phyloP scores from a whole-genome alignment of 257 asterid species.

The Petunia secreta region DNA sequence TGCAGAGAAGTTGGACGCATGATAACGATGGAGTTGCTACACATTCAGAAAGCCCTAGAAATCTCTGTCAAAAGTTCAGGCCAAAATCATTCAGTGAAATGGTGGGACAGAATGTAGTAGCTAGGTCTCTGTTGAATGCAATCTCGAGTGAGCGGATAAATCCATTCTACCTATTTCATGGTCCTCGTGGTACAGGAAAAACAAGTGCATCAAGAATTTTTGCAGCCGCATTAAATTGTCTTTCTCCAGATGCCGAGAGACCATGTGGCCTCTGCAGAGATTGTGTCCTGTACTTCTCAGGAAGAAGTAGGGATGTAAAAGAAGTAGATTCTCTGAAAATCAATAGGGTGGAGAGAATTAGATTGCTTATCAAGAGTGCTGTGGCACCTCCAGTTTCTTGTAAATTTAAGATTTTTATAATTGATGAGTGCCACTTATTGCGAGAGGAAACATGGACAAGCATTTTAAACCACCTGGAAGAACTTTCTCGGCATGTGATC shows the following conservation, averaged over 20 bases:
- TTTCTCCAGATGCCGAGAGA: constrained; percentile 48
- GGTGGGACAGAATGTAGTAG: constrained; percentile 69
- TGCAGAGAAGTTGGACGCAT: constrained; percentile 35
- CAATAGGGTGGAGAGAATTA: constrained; percentile 52
- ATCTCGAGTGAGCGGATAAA: constrained; percentile 51
- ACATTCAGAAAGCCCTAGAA: constrained; percentile 59
- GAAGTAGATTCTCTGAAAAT: constrained; percentile 69
- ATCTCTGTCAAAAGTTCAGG: constrained; percentile 62
- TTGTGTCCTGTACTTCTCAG: constrained; percentile 70
- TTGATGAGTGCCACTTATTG: constrained; percentile 90
- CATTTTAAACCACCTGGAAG: constrained; percentile 56
- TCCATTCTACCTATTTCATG: constrained; percentile 73
- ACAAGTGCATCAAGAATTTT: constrained; percentile 81
- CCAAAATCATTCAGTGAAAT: constrained; percentile 78
- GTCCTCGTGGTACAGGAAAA: constrained; percentile 94
- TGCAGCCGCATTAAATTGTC: constrained; percentile 90
- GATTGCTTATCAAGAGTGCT: constrained; percentile 51
- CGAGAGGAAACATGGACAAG: constrained; percentile 68
- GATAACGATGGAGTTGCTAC: constrained; percentile 36
- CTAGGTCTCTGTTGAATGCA: constrained; percentile 62
- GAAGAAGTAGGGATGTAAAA: constrained; percentile 62
- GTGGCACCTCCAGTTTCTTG: constrained; percentile 55
- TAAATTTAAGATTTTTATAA: constrained; percentile 65
- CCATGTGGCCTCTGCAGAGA: constrained; percentile 87
- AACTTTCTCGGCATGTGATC: constrained; percentile 52